Evolutionary conservation across 306 rosid species (phyloP).

Genomic region (Ammopiptanthus mongolicus): DNA sequence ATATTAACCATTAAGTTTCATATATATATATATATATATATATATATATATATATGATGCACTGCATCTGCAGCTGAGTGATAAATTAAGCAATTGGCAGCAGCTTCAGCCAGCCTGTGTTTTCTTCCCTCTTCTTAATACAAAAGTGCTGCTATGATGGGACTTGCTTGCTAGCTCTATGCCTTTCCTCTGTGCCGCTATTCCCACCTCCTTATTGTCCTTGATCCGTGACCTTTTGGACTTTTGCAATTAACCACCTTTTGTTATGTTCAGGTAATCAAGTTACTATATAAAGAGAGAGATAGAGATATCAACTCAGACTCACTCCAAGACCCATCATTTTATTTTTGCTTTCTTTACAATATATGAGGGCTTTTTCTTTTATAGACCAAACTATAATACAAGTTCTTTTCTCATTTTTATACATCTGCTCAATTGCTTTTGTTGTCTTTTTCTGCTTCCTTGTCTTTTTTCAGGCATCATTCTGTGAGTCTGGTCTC

Average conservation of each 20-base stretch:
- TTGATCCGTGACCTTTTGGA: constrained; percentile 28
- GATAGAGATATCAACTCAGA: constrained; percentile 27
- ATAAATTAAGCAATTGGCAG: background rate
- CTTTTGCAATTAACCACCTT: constrained; percentile 24
- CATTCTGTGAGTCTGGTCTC: constrained; percentile 28
- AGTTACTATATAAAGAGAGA: background rate
- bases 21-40: background rate
- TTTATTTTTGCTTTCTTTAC: constrained; percentile 30
- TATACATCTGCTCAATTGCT: constrained; percentile 11
- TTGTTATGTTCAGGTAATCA: constrained; percentile 11
- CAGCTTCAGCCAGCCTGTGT: background rate
- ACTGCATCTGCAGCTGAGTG: constrained; percentile 14
- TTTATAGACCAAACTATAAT: constrained; percentile 18
- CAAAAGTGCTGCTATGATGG: constrained; percentile 26
- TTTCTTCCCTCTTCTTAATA: constrained; percentile 14
- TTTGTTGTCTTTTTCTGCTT: constrained; percentile 44
- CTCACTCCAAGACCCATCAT: constrained; percentile 44
- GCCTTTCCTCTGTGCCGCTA: constrained; percentile 24
- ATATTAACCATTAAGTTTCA: background rate
- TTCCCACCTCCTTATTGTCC: constrained; percentile 12
- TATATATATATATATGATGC: too few species aligned
- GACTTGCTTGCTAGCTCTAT: constrained; percentile 28
- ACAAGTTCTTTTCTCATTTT: background rate
- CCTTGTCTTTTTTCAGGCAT: constrained; percentile 33
- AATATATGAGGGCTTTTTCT: background rate